Base-by-base conservation (phyloP, 192 early-diverging fungal species). In the Entomortierella chlamydospora region DNA sequence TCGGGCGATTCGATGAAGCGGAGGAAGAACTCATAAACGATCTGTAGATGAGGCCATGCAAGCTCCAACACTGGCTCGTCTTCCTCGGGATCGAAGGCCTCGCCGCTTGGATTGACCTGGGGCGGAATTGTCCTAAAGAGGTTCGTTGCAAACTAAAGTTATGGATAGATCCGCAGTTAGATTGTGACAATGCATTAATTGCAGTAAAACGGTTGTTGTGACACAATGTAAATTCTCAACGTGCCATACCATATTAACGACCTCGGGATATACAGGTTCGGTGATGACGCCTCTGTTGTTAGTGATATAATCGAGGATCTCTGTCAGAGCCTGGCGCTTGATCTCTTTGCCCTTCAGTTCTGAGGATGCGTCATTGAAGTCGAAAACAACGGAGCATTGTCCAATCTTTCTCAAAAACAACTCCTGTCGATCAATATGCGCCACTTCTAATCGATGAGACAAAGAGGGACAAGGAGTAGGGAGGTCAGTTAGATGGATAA, bases 11-110 rank as follows among this genome's bases (percentile, higher is more conserved):
- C 98, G 33, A 99, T 94, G 83, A 99, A 99, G 39, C 97, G 89
- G 61, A 99, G 85, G 76, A 99, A 98, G 76, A 99, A 97, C 81
- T 97, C 97, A 82, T 99, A 99, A 12, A 99, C 97, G 50, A 98
- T 91, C 73, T 95, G 96, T 50, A 99, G 82, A 83, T 99, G 98
- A 58, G 97, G 97, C 98, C 98, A 99, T 15, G 96, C 95, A 43
- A 92, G 83, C 81, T 99, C 98, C 54, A 99, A 84, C 4, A 96
- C 95, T 7, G 98, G 98, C 81, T 99, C 98, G 81, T 99, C 98
- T 66, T 99, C 98, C 73, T 99, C 98, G 11, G 98, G 97, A 83
- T 99, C 98, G 72, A 96, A 99, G 22, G 94, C 96, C 62, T 98
- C 98, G 47, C 96, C 98, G 47, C 88, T 91, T 25, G 95, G 95